Percentiles rank a stretch among this genome's conserved stretches.
phyloP scores from a whole-genome alignment of 805 yeast genomes.

The Lachancea kluyveri region DNA sequence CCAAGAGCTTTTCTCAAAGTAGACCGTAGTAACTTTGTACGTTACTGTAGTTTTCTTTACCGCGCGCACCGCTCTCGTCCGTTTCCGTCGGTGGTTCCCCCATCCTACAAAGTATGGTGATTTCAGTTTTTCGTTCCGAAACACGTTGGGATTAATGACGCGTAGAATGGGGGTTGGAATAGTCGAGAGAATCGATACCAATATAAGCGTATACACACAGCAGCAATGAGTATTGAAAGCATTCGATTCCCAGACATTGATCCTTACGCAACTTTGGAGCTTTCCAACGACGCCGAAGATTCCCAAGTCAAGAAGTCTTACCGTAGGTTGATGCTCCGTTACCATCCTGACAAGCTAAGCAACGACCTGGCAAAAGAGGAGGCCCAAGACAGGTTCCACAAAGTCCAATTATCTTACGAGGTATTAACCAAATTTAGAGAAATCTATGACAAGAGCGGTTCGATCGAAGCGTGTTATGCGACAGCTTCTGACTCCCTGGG shows the following conservation, averaged over 20 bases:
- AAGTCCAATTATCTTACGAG: constrained; percentile 69
- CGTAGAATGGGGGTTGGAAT: too few species aligned
- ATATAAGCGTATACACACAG: too few species aligned
- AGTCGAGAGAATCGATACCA: too few species aligned
- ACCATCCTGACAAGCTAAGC: constrained; percentile 58
- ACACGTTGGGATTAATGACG: too few species aligned
- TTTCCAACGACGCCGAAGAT: constrained; percentile 39
- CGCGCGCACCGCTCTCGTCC: too few species aligned
- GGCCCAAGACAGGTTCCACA: constrained; percentile 46
- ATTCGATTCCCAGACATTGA: constrained; percentile 49
- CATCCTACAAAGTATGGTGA: too few species aligned
- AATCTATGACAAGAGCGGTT: constrained; percentile 67
- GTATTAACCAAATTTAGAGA: constrained; percentile 49
- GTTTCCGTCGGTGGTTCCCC: too few species aligned
- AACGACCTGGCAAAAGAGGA: constrained; percentile 31
- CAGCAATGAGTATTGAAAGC: constrained; percentile 1
- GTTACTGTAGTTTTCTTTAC: too few species aligned
- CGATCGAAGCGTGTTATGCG: constrained; percentile 36
- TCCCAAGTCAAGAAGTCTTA: constrained; percentile 50
- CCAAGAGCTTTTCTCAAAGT: too few species aligned
- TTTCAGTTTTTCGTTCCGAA: too few species aligned
- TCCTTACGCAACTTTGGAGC: constrained; percentile 57
- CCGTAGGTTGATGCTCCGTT: constrained; percentile 43
- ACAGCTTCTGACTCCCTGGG: constrained; percentile 35
- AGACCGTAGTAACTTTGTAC: too few species aligned